Base-by-base conservation (phyloP, 2,329 filamentous ascomycete species). In the Alternaria hordeiaustralica region DNA sequence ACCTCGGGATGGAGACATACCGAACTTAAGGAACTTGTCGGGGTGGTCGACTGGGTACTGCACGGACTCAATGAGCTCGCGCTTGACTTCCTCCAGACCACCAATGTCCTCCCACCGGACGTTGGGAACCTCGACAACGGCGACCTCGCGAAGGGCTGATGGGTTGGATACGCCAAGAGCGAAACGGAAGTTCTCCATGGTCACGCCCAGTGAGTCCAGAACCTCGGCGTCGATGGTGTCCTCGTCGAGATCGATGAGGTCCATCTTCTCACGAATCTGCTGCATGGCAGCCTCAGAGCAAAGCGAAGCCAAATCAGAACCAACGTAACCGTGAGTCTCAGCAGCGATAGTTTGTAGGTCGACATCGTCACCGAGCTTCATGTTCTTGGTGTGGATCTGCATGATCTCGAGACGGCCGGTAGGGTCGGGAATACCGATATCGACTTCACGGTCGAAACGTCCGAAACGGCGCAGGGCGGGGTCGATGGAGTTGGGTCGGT, bases 241-340 rank as follows among this genome's bases (percentile, higher is more conserved):
- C 85, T 99, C 96, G 70, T 99, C 96, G 33, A 99, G 88, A 83
- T 99, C 96, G 73, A 99, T 99, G 69, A 99, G 89, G 80, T 99
- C 96, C 96, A 99, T 99, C 91, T 99, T 99, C 85, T 99, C 96
- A 85, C 96, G 95, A 83, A 99, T 99, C 85, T 99, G 96, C 83
- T 99, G 96, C 96, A 99, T 99, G 69, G 96, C 96, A 79, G 96
- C 96, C 84, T 99, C 96, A 7, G 96, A 99, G 85, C 96, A 99
- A 65, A 99, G 93, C 28, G 96, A 97, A 63, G 96, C 96, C 81
- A 99, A 87, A 90, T 99, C 96, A 30, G 96, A 98, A 86, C 96
- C 96, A 71, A 99, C 96, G 76, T 98, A 99, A 85, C 96, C 96
- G 86, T 99, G 96, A 50, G 96, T 99, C 86, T 99, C 96, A 28